A percentile compares a stretch with the other conserved stretches of the same genome.
Evolutionary conservation across 2,329 filamentous ascomycete species (phyloP).

Genomic region (Teratosphaeria destructans): DNA sequence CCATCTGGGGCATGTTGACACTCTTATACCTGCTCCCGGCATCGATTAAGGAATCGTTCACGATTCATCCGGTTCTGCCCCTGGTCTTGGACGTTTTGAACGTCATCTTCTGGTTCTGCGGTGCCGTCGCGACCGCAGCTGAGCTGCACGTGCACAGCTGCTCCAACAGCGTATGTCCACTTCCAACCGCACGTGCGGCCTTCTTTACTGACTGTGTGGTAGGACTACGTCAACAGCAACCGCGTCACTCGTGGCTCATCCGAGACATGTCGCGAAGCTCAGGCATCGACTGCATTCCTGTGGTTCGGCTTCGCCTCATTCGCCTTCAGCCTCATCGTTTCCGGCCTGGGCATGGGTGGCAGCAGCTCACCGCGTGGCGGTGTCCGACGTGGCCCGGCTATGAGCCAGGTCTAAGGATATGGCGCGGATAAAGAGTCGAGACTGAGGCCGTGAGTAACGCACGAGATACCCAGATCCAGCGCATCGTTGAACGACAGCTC

Average conservation of each 20-base stretch:
- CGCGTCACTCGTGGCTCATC: constrained; percentile 37
- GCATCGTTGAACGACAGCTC: not conserved
- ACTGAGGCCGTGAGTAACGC: not conserved
- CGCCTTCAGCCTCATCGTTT: constrained; percentile 43
- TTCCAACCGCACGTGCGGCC: not conserved
- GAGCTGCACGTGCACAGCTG: constrained; percentile 62
- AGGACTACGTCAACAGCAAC: constrained; percentile 30
- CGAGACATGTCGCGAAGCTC: constrained; percentile 62
- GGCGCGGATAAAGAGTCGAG: not conserved
- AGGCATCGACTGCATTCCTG: constrained; percentile 64
- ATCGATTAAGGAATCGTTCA: constrained; percentile 43
- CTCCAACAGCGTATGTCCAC: constrained; percentile 42
- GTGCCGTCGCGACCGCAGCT: constrained; percentile 58
- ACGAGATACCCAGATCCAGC: not conserved
- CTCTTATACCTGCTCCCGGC: constrained; percentile 52
- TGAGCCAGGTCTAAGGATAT: constrained; percentile 44
- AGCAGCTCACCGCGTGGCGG: constrained; percentile 32
- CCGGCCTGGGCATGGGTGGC: constrained; percentile 45
- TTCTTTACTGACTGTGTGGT: not conserved
- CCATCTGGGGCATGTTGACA: constrained; percentile 54
- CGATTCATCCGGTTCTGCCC: constrained; percentile 41
- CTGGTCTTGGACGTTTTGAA: constrained; percentile 49
- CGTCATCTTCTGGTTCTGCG: constrained; percentile 60
- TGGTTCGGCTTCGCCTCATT: constrained; percentile 66
- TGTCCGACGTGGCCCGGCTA: constrained; percentile 38